Percentiles rank a stretch among this genome's conserved stretches.
Evolutionary conservation across 805 yeast genomes (phyloP).

Genomic region (Cyberlindnera veronae): DNA sequence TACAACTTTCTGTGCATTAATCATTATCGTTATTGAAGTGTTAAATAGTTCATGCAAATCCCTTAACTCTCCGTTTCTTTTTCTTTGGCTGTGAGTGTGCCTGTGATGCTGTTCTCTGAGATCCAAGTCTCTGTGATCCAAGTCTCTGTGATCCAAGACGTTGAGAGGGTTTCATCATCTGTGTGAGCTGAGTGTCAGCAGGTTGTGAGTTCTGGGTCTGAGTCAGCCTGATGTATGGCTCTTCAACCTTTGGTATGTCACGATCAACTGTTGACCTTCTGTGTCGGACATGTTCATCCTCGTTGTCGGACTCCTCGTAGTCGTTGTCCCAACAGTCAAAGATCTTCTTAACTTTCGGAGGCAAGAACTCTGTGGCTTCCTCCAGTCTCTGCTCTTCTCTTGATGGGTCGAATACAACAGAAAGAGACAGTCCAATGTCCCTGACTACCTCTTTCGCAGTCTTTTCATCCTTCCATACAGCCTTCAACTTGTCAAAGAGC

Average conservation of each 20-base stretch:
- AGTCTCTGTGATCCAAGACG: conserved; percentile 5
- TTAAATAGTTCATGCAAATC: conserved; percentile 22
- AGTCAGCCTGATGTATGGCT: conserved; percentile 18
- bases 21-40: no score
- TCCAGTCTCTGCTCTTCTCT: conserved; percentile 9
- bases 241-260: conserved; percentile 3
- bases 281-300: conserved; percentile 3
- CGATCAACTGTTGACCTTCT: no score
- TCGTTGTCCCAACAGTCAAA: conserved; percentile 23
- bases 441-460: conserved; percentile 10
- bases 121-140: not conserved
- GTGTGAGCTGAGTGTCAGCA: no score
- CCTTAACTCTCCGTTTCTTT: conserved; percentile 18
- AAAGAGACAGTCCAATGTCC: conserved; percentile 15
- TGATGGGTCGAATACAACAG: conserved; percentile 10
- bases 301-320: conserved; percentile 12
- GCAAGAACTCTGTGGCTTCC: not conserved
- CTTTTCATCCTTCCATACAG: conserved; percentile 12
- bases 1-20: no score
- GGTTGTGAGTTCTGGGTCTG: conserved; percentile 18
- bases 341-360: conserved; percentile 1
- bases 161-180: conserved; percentile 4
- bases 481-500: conserved; percentile 4
- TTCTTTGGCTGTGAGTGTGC: conserved; percentile 11
- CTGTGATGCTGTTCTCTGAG: conserved; percentile 4